Evolutionary conservation across 306 rosid species (phyloP).

Genomic region (Potentilla sterilis): DNA sequence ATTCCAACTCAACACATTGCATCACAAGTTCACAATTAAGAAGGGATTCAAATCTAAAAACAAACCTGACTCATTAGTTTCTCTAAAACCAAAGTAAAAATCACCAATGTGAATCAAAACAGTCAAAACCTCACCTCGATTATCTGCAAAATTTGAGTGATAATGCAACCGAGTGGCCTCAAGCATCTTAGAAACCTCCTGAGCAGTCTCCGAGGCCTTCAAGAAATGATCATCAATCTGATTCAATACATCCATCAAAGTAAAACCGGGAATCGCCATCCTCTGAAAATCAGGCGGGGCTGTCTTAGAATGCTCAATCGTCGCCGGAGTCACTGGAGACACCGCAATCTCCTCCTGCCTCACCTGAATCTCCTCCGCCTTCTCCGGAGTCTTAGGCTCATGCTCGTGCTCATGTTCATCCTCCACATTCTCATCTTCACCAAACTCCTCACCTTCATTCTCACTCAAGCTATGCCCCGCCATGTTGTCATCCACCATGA

Average conservation of each 20-base stretch:
- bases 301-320: constrained; percentile 62
- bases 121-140: constrained; percentile 45
- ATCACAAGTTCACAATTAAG: neutral
- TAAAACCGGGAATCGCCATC: constrained; percentile 42
- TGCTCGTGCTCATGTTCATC: constrained; percentile 39
- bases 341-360: constrained; percentile 31
- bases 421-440: constrained; percentile 24
- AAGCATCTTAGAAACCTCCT: constrained; percentile 73
- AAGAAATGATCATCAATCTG: constrained; percentile 70
- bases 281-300: constrained; percentile 68
- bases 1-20: constrained; percentile 9
- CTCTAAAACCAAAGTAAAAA: too few species aligned
- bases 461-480: constrained; percentile 48
- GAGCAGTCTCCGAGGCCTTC: constrained; percentile 67
- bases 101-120: neutral
- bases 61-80: neutral
- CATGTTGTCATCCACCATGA: constrained; percentile 54
- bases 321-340: constrained; percentile 18
- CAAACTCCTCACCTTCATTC: constrained; percentile 32
- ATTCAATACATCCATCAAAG: constrained; percentile 50
- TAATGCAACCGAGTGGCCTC: constrained; percentile 90
- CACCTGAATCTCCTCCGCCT: constrained; percentile 32
- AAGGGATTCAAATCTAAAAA: neutral
- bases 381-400: constrained; percentile 81
- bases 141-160: constrained; percentile 89